A percentile compares a stretch with the other conserved stretches of the same genome.
Evolutionary conservation across 768 basidiomycete genomes (phyloP).

Genomic region (Epithele typhae): DNA sequence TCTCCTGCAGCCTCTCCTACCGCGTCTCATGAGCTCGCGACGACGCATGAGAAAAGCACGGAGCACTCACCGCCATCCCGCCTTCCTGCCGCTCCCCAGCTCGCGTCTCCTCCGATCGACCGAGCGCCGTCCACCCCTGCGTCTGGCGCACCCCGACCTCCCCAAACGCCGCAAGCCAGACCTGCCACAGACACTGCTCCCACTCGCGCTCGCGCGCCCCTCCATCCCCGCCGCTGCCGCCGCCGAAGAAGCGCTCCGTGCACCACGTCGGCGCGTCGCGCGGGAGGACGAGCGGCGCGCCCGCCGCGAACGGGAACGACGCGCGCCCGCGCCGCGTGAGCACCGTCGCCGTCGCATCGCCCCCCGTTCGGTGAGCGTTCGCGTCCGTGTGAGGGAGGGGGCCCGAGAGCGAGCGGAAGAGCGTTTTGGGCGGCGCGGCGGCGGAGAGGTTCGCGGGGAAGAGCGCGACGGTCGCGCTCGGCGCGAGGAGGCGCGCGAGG

Average conservation of each 20-base stretch:
- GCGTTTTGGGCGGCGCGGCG: slow-evolving; percentile 20
- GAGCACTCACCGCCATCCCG: not conserved
- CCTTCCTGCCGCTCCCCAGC: no score
- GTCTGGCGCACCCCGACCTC: slow-evolving; percentile 26
- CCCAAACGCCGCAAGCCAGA: slow-evolving; percentile 54
- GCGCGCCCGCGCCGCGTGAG: slow-evolving; percentile 27
- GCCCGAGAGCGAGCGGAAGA: slow-evolving; percentile 19
- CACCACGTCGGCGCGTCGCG: slow-evolving; percentile 55
- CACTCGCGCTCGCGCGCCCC: slow-evolving; percentile 53
- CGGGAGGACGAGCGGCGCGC: slow-evolving; percentile 42
- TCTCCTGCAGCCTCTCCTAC: slow-evolving; percentile 36
- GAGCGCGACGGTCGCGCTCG: slow-evolving; percentile 42
- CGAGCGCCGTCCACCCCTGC: slow-evolving; percentile 13
- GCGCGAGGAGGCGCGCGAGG: slow-evolving; percentile 56
- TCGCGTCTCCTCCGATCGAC: not conserved
- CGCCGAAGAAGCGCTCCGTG: slow-evolving; percentile 48
- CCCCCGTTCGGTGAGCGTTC: not conserved
- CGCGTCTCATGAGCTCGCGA: no score
- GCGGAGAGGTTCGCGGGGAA: slow-evolving; percentile 47
- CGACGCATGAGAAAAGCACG: no score
- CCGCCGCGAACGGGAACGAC: slow-evolving; percentile 34
- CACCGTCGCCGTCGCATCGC: slow-evolving; percentile 23
- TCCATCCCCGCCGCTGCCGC: no score
- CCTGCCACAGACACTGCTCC: slow-evolving; percentile 64
- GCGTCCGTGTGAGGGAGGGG: not conserved